Evolutionary conservation across 371 early-diverging fungal genomes (phyloP).

Genomic region (Mucor velutinosus): DNA sequence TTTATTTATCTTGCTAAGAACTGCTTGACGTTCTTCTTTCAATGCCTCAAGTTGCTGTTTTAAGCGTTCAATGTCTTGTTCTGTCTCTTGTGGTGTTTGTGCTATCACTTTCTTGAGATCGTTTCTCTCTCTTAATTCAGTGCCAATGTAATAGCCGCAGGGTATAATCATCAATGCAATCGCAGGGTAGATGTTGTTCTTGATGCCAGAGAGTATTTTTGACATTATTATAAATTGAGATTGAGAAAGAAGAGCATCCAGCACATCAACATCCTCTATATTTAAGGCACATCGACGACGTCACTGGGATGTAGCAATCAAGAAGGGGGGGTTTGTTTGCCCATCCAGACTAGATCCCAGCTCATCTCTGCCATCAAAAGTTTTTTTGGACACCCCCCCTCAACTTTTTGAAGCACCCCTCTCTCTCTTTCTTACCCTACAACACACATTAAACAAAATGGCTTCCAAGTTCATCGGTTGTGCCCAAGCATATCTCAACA

Average conservation of each 20-base stretch:
- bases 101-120: conserved; percentile 16
- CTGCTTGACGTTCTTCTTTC: conserved; percentile 22
- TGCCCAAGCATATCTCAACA: conserved; percentile 30
- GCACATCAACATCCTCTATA: neutral
- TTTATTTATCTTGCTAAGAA: conserved; percentile 20
- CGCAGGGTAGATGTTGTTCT: conserved; percentile 24
- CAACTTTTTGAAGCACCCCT: neutral
- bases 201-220: conserved; percentile 19
- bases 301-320: neutral
- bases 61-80: conserved; percentile 15
- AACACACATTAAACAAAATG: conserved; percentile 15
- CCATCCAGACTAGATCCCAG: neutral
- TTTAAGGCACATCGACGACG: neutral
- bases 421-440: conserved; percentile 5
- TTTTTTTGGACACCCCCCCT: conserved; percentile 11
- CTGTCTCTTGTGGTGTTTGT: neutral
- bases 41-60: conserved; percentile 24
- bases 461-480: conserved; percentile 26
- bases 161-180: conserved; percentile 26
- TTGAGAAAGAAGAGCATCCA: neutral
- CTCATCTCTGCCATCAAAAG: neutral
- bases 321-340: neutral
- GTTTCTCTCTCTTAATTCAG: conserved; percentile 20
- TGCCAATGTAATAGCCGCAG: conserved; percentile 28
- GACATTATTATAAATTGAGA: neutral